phyloP scores from a whole-genome alignment of 805 yeast species.

The Metschnikowia bowlesiae region DNA sequence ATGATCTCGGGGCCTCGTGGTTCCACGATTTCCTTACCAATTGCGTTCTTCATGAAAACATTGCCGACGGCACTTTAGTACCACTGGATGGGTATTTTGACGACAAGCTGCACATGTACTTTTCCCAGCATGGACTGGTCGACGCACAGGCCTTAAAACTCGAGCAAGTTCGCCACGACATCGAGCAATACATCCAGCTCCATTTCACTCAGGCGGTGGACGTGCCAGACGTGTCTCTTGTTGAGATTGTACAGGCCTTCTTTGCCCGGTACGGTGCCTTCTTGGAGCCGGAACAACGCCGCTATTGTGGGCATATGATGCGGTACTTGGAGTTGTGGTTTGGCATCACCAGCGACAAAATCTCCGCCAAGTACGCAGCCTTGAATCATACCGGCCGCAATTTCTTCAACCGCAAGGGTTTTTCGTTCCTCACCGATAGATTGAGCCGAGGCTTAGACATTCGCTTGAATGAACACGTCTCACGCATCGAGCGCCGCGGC shows the following conservation, averaged over 20 bases:
- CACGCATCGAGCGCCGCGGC: constrained; percentile 27
- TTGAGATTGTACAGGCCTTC: constrained; percentile 46
- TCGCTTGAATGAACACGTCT: constrained; percentile 39
- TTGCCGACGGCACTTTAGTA: constrained; percentile 16
- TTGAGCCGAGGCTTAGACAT: constrained; percentile 35
- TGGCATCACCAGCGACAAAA: constrained; percentile 62
- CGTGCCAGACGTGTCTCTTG: constrained; percentile 47
- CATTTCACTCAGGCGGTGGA: constrained; percentile 49
- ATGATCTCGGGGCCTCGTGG: constrained; percentile 89
- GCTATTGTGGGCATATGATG: constrained; percentile 47
- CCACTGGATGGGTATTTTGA: constrained; percentile 42
- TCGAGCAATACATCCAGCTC: constrained; percentile 55
- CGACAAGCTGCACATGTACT: constrained; percentile 36
- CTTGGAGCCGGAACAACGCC: constrained; percentile 49
- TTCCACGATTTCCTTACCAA: constrained; percentile 78
- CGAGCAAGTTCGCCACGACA: constrained; percentile 46
- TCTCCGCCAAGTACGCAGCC: constrained; percentile 66
- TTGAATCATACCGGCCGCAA: constrained; percentile 76
- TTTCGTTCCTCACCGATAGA: constrained; percentile 47
- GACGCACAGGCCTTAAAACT: constrained; percentile 27
- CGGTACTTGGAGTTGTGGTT: constrained; percentile 74
- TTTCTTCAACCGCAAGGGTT: constrained; percentile 62
- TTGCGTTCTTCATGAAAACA: constrained; percentile 52
- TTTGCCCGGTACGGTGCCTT: constrained; percentile 41
- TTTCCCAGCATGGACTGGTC: constrained; percentile 29